These are phyloP conservation scores for Mycena alexandri DNA, from an alignment of 768 basidiomycete genomes.

Conservation along the genomic window DNA sequence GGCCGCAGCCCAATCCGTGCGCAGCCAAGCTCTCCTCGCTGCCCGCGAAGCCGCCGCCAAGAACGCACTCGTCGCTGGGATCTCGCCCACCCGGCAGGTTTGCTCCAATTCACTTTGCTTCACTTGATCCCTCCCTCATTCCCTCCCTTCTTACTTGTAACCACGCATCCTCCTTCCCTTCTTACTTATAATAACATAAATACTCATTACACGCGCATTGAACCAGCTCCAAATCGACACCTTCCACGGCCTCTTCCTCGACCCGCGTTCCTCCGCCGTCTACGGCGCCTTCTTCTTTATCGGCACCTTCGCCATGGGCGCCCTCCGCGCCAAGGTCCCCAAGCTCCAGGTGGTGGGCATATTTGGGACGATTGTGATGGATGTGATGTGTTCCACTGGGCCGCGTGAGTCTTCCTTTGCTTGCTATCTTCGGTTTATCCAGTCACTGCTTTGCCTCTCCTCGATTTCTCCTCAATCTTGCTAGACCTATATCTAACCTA, in stretches of 20 bases:
- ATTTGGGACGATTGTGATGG: constrained; percentile 59
- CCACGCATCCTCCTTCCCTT: too few species aligned
- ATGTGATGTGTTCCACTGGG: constrained; percentile 46
- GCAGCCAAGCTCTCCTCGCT: constrained; percentile 51
- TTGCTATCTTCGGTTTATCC: too few species aligned
- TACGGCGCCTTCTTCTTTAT: constrained; percentile 60
- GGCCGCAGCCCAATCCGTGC: constrained; percentile 54
- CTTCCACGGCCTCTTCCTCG: constrained; percentile 57
- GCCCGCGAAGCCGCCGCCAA: constrained; percentile 50
- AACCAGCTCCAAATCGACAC: constrained; percentile 48
- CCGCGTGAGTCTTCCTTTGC: constrained; percentile 32
- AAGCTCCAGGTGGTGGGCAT: constrained; percentile 56
- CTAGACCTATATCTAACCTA: too few species aligned
- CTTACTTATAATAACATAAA: too few species aligned
- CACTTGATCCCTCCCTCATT: constrained; percentile 36
- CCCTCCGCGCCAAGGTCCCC: constrained; percentile 54
- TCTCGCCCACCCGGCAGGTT: constrained; percentile 11
- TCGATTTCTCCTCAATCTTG: too few species aligned
- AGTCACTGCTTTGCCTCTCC: too few species aligned
- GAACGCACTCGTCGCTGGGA: constrained; percentile 41
- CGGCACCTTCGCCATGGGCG: constrained; percentile 56
- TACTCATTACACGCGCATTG: too few species aligned
- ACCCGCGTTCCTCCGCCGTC: constrained; percentile 57
- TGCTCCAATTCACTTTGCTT: neutral
- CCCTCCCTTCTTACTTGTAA: too few species aligned